These are phyloP conservation scores for Pseudonitzschia delicatissima DNA, from an alignment of 108 stramenopile genomes.

Conservation along the genomic window DNA sequence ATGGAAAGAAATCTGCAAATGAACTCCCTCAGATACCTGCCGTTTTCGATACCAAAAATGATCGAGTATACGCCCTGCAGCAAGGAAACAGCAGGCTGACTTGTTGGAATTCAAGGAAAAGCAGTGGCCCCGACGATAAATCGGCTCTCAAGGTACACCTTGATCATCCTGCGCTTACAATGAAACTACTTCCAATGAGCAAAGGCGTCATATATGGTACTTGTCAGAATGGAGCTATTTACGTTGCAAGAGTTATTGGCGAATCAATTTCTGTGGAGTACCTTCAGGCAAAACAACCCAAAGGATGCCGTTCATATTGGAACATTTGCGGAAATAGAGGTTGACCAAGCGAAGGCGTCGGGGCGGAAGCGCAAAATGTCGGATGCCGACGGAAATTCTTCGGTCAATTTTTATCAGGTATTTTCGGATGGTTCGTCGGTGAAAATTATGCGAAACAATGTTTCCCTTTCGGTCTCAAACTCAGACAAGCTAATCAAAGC, in stretches of 20 bases:
- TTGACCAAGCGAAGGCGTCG: neutral
- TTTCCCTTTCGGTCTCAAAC: neutral
- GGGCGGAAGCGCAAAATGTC: constrained; percentile 31
- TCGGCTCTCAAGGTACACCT: constrained; percentile 18
- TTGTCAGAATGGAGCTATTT: constrained; percentile 27
- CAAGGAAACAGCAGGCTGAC: constrained; percentile 27
- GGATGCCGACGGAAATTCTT: constrained; percentile 23
- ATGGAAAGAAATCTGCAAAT: neutral
- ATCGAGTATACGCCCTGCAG: constrained; percentile 39
- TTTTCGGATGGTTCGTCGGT: constrained; percentile 13
- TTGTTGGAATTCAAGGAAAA: constrained; percentile 23
- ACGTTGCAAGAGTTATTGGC: constrained; percentile 21
- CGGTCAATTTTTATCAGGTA: constrained; percentile 25
- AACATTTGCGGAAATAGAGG: constrained; percentile 23
- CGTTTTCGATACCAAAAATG: constrained; percentile 35
- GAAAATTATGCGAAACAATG: constrained; percentile 15
- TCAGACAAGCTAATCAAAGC: neutral
- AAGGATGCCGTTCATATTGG: constrained; percentile 6
- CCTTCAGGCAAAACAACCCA: constrained; percentile 3
- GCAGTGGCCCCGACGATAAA: constrained; percentile 31
- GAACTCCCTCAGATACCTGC: constrained; percentile 27
- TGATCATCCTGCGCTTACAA: constrained; percentile 13
- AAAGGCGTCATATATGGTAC: constrained; percentile 35
- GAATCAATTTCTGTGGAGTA: constrained; percentile 23
- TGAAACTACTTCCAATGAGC: constrained; percentile 26